Evolutionary conservation across 129 eudicot genomes (phyloP).

Genomic region (Smallanthus sonchifolius): DNA sequence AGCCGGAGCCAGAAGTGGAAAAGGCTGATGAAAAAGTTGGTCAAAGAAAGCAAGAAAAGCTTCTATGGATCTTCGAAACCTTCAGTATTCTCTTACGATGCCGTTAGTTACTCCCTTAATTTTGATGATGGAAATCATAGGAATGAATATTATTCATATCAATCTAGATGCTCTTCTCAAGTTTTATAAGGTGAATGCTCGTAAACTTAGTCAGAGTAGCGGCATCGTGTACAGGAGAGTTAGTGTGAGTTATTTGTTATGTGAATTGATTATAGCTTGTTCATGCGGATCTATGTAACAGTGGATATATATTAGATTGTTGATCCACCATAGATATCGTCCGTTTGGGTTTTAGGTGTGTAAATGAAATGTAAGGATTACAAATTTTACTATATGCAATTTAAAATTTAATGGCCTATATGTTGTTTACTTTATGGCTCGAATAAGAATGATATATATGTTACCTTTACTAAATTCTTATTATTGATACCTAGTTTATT

Average conservation of each 20-base stretch:
- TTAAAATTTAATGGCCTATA: too few species aligned
- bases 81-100: conserved; percentile 49
- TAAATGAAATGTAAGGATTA: background rate
- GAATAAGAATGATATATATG: too few species aligned
- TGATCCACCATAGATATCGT: background rate
- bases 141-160: background rate
- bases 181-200: background rate
- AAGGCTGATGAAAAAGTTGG: conserved; percentile 45
- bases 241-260: too few species aligned
- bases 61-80: conserved; percentile 41
- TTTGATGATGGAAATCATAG: conserved; percentile 62
- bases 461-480: too few species aligned
- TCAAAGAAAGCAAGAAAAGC: conserved; percentile 50
- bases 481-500: too few species aligned
- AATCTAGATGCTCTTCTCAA: conserved; percentile 4
- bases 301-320: too few species aligned
- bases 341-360: background rate
- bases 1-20: conserved; percentile 31
- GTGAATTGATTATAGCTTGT: too few species aligned
- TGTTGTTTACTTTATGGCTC: too few species aligned
- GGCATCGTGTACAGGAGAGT: too few species aligned
- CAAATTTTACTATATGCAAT: background rate
- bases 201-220: background rate
- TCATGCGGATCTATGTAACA: too few species aligned
- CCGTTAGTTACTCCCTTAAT: conserved; percentile 65